phyloP scores from a whole-genome alignment of 2,329 filamentous ascomycete genomes.

The Aureobasidium sp. region DNA sequence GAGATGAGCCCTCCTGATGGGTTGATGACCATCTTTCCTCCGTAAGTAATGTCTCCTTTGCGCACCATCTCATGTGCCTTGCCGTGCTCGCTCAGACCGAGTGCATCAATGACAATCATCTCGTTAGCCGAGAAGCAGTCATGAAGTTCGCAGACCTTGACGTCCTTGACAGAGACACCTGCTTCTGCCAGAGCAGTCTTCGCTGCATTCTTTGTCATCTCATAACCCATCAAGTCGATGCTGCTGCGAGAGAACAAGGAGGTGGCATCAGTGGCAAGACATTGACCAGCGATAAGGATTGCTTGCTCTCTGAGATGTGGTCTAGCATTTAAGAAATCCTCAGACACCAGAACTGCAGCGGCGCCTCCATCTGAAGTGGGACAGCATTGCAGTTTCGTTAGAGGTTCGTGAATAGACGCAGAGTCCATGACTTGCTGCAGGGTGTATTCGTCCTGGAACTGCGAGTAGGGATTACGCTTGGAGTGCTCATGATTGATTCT shows the following conservation, averaged over 20 bases:
- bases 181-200: constrained; percentile 67
- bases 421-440: constrained; percentile 71
- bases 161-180: constrained; percentile 55
- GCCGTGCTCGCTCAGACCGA: constrained; percentile 68
- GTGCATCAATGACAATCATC: constrained; percentile 80
- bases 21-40: constrained; percentile 75
- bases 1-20: constrained; percentile 91
- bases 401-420: constrained; percentile 71
- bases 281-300: constrained; percentile 82
- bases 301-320: constrained; percentile 77
- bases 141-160: constrained; percentile 85
- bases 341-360: constrained; percentile 80
- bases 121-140: constrained; percentile 97
- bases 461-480: constrained; percentile 91
- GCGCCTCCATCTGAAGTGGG: constrained; percentile 90
- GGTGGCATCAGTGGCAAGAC: constrained; percentile 75
- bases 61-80: constrained; percentile 91
- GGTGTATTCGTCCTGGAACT: constrained; percentile 89
- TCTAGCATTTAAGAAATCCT: constrained; percentile 76
- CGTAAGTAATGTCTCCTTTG: constrained; percentile 83
- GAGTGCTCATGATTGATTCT: constrained; percentile 90
- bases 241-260: constrained; percentile 69
- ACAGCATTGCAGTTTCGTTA: constrained; percentile 98
- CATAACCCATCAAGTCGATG: constrained; percentile 84
- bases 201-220: constrained; percentile 71